A percentile compares a stretch with the other conserved stretches of the same genome.
Evolutionary conservation across 352 stramenopile species (phyloP).

Genomic region (Paralagenidium karlingii): DNA sequence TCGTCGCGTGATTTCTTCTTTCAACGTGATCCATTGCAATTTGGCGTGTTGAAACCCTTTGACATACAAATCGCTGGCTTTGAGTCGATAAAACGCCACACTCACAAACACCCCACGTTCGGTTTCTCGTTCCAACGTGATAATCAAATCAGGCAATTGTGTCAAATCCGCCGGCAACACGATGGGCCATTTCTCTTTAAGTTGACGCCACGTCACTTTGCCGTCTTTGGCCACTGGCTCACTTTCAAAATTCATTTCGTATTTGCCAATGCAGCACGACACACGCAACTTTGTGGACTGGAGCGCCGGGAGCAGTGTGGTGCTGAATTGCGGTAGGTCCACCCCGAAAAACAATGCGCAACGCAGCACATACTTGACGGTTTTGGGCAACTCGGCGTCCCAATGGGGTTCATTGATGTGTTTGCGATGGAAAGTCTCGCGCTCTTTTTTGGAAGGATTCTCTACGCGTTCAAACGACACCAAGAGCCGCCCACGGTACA

Average conservation of each 20-base stretch:
- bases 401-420: conserved; percentile 18
- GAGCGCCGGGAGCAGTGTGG: conserved; percentile 1
- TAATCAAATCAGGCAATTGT: conserved; percentile 48
- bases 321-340: conserved; percentile 21
- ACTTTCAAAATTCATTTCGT: conserved; percentile 36
- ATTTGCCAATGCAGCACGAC: conserved; percentile 22
- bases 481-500: conserved; percentile 70
- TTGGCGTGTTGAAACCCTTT: conserved; percentile 26
- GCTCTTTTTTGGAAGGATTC: conserved; percentile 14
- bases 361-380: conserved; percentile 50
- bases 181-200: conserved; percentile 29
- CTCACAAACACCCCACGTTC: conserved; percentile 49
- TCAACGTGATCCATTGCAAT: conserved; percentile 39
- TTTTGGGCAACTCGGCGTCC: conserved; percentile 17
- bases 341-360: conserved; percentile 44
- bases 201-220: conserved; percentile 30
- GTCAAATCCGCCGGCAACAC: conserved; percentile 48
- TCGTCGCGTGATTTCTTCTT: conserved; percentile 41
- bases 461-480: conserved; percentile 60
- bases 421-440: conserved; percentile 48
- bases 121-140: conserved; percentile 45
- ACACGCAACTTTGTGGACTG: conserved; percentile 26
- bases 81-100: conserved; percentile 35
- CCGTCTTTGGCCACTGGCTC: conserved; percentile 31
- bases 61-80: conserved; percentile 19